Conservation (phyloP, 208 protist species). For the Leishmania tropica region DNA sequence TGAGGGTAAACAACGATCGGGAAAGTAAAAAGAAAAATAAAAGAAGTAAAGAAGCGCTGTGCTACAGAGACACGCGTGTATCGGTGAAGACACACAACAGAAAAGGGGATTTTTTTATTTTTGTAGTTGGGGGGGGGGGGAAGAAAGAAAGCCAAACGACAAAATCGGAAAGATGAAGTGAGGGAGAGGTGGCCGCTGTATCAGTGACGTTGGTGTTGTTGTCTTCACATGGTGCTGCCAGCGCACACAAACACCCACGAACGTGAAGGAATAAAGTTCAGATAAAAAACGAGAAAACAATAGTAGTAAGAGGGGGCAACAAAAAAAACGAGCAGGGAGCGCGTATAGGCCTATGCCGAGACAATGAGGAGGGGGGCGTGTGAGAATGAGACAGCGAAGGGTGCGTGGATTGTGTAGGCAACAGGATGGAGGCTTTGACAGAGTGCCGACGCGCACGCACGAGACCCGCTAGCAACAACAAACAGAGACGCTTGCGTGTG, state of each 20-base stretch:
- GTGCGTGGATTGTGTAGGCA: neutral
- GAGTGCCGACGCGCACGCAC: neutral
- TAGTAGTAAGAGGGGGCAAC: neutral
- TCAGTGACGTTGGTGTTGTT: neutral
- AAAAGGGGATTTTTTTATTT: no score
- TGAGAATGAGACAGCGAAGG: neutral
- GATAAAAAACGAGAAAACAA: neutral
- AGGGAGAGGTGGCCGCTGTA: neutral
- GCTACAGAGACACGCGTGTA: no score
- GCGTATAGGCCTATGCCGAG: neutral
- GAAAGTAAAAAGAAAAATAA: neutral
- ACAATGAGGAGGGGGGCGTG: neutral
- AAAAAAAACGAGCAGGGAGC: neutral
- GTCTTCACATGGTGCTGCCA: neutral
- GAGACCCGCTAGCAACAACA: neutral
- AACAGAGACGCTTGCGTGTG: neutral
- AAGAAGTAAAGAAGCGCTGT: no score
- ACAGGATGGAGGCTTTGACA: neutral
- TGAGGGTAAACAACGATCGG: neutral
- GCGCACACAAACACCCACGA: neutral
- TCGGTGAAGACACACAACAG: no score
- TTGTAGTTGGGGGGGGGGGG: no score
- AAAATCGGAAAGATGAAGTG: neutral
- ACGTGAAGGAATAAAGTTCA: neutral
- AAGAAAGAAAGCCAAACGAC: neutral